phyloP scores from a whole-genome alignment of 2,329 filamentous ascomycete species.

The Karstenula rhodostoma region DNA sequence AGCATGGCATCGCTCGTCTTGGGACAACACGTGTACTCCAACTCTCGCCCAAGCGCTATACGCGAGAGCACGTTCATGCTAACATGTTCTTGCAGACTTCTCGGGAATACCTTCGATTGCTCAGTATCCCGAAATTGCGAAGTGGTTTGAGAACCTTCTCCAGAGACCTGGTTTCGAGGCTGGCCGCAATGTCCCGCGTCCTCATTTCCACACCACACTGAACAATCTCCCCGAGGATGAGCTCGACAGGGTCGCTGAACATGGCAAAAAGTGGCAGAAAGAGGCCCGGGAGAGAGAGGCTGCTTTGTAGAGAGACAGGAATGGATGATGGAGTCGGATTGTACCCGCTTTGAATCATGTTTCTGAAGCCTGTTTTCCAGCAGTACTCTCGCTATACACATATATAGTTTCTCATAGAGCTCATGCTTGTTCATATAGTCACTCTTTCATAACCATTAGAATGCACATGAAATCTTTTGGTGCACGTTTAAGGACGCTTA shows the following conservation, averaged over 20 bases:
- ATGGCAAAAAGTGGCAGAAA: conserved; percentile 15
- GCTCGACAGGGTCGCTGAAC: conserved; percentile 11
- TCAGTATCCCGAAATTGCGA: conserved; percentile 9
- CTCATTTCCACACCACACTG: conserved; percentile 16
- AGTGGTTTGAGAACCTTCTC: conserved; percentile 16
- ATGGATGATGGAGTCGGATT: background rate
- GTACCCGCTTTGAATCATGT: background rate
- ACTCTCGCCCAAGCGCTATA: no score
- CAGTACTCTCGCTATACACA: background rate
- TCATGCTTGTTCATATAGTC: background rate
- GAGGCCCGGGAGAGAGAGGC: conserved; percentile 15
- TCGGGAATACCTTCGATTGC: conserved; percentile 12
- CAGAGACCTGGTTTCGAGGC: conserved; percentile 16
- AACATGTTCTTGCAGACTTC: conserved; percentile 9
- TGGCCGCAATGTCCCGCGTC: conserved; percentile 18
- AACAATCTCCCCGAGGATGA: conserved; percentile 15
- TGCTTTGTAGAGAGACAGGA: background rate
- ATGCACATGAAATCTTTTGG: no score
- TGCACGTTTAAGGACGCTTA: no score
- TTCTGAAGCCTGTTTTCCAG: background rate
- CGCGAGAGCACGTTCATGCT: background rate
- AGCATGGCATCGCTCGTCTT: no score
- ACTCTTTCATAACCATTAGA: no score
- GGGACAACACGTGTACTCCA: no score
- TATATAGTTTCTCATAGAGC: background rate